phyloP scores from a whole-genome alignment of 306 rosid species.

The Echinosophora koreensis region DNA sequence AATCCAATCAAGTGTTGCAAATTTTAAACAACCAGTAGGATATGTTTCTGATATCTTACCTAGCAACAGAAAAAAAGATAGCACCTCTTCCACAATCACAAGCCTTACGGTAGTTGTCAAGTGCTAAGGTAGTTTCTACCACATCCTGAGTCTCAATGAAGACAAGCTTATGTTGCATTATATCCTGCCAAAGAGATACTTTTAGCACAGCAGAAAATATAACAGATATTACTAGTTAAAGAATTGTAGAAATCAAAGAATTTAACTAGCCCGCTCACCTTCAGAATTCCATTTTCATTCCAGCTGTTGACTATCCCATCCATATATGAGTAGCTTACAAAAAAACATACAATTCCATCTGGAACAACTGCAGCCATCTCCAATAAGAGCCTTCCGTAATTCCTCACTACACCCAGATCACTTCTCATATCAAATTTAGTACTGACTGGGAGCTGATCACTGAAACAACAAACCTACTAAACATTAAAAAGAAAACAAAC shows the following conservation, averaged over 20 bases:
- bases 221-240: conserved; percentile 18
- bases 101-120: conserved; percentile 94
- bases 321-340: conserved; percentile 96
- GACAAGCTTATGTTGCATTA: conserved; percentile 97
- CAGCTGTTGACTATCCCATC: conserved; percentile 92
- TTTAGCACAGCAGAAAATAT: conserved; percentile 40
- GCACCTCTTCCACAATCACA: conserved; percentile 99
- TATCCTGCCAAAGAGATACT: conserved; percentile 66
- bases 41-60: conserved; percentile 56
- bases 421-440: conserved; percentile 99
- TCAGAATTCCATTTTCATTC: conserved; percentile 92
- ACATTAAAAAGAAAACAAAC: conserved; percentile 27
- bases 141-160: conserved; percentile 96
- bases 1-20: conserved; percentile 9
- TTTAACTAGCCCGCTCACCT: conserved; percentile 58
- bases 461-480: conserved; percentile 55
- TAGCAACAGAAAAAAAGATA: conserved; percentile 94
- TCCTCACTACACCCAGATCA: conserved; percentile 92
- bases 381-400: conserved; percentile 92
- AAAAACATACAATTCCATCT: conserved; percentile 93
- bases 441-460: conserved; percentile 97
- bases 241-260: conserved; percentile 29
- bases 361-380: conserved; percentile 99
- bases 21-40: conserved; percentile 32
- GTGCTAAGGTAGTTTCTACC: conserved; percentile 96